Conservation (phyloP, 2,329 filamentous ascomycete genomes). For the Volutella citrinella region DNA sequence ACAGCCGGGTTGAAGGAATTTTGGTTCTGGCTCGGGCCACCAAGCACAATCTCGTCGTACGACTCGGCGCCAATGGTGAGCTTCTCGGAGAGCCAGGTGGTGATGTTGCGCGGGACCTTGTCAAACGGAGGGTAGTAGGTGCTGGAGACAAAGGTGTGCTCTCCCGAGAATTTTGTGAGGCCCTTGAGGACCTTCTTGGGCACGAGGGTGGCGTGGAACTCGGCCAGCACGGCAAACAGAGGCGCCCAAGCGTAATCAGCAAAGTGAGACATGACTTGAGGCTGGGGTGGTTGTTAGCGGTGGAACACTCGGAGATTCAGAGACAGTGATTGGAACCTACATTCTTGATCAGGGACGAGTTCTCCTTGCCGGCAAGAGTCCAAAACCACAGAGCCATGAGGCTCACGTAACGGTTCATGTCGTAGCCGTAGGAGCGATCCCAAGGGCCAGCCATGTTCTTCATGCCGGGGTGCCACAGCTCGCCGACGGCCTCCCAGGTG, state of each 20-base stretch:
- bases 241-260: slow-evolving; percentile 58
- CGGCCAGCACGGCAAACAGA: slow-evolving; percentile 52
- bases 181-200: slow-evolving; percentile 36
- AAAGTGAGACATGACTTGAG: slow-evolving; percentile 55
- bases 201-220: slow-evolving; percentile 46
- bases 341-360: slow-evolving; percentile 31
- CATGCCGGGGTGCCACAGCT: slow-evolving; percentile 57
- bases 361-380: slow-evolving; percentile 51
- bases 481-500: slow-evolving; percentile 50
- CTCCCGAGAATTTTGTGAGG: slow-evolving; percentile 47
- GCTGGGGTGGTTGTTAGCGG: no score
- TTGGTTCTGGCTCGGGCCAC: slow-evolving; percentile 50
- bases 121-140: slow-evolving; percentile 60
- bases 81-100: slow-evolving; percentile 53
- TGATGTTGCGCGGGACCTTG: slow-evolving; percentile 53
- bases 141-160: slow-evolving; percentile 49
- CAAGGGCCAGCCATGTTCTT: slow-evolving; percentile 62
- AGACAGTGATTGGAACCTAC: slow-evolving; percentile 15
- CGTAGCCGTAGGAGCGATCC: slow-evolving; percentile 62
- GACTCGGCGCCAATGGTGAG: slow-evolving; percentile 60
- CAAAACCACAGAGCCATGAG: slow-evolving; percentile 58
- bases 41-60: slow-evolving; percentile 53
- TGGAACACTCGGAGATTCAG: no score
- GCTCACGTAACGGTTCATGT: slow-evolving; percentile 61
- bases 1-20: slow-evolving; percentile 57